Percentiles rank a stretch among this genome's conserved stretches.
These are phyloP conservation scores for Spergularia azorica DNA, from an alignment of 179 eudicot species.

Conservation along the genomic window DNA sequence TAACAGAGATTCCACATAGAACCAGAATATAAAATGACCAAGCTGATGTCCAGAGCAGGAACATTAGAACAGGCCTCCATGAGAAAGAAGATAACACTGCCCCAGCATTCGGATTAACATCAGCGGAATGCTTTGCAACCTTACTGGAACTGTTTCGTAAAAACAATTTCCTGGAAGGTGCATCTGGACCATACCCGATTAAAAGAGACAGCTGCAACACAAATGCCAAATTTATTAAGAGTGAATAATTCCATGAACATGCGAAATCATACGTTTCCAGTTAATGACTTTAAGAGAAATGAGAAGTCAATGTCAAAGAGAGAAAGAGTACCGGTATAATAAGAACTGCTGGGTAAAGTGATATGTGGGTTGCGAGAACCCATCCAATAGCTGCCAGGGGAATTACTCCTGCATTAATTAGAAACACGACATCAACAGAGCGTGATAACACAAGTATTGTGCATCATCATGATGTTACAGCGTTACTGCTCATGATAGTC, in stretches of 20 bases:
- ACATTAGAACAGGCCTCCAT: slow-evolving; percentile 59
- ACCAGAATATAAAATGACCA: slow-evolving; percentile 71
- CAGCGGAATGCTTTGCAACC: slow-evolving; percentile 24
- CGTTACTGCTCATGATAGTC: background rate
- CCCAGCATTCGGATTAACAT: slow-evolving; percentile 31
- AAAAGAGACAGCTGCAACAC: slow-evolving; percentile 67
- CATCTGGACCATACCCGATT: slow-evolving; percentile 77
- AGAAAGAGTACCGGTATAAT: slow-evolving; percentile 67
- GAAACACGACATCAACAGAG: slow-evolving; percentile 20
- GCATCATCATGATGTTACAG: background rate
- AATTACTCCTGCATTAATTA: slow-evolving; percentile 51
- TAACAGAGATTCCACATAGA: slow-evolving; percentile 69
- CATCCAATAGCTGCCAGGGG: slow-evolving; percentile 94
- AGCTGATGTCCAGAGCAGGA: slow-evolving; percentile 68
- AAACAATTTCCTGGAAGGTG: slow-evolving; percentile 80
- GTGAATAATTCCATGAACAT: background rate
- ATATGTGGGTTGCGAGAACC: slow-evolving; percentile 86
- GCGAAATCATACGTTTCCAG: background rate
- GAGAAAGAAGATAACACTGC: slow-evolving; percentile 45
- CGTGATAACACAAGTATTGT: background rate
- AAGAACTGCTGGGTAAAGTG: slow-evolving; percentile 81
- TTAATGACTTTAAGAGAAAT: background rate
- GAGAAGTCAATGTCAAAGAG: slow-evolving; percentile 14
- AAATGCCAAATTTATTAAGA: background rate
- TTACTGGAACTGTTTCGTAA: slow-evolving; percentile 30